Evolutionary conservation across 2,329 filamentous ascomycete genomes (phyloP), one percentile per base, ranked within the genome.

Genomic region (Fusarium sp.): DNA sequence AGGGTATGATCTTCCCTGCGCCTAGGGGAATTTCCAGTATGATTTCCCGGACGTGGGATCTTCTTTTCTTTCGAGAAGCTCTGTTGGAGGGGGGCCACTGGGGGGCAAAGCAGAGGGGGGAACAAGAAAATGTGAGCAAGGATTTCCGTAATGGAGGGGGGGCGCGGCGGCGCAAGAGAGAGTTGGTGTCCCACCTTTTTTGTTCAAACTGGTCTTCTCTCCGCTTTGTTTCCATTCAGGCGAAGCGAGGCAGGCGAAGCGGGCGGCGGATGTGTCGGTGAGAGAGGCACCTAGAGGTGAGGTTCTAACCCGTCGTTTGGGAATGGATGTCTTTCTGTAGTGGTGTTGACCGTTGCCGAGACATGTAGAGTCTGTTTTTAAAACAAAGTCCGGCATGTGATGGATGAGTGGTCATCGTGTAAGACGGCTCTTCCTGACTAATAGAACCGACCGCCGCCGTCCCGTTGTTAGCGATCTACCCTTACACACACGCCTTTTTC

Each of bases 21-120:
- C 67, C 66, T 73, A 73, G 70, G 67, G 71, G 64, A 67, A 67
- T 73, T 73, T 66, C n/a, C 66, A 45, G 20, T 35, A 70, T 45
- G 66, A 60, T 29, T 45, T 60, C 31, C 35, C 50, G 65, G 64
- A 66, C 70, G 60, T 52, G 57, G 40, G 57, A 56, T 62, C 71
- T 74, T 74, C 71, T 72, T 74, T 72, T 74, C 47, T 71, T 74
- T 74, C 71, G 71, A 74, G 71, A 74, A 74, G 71, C 56, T 74
- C 60, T 64, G 54, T 34, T 56, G 64, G 57, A 62, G 50, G 58
- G 64, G 20, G 37, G 13, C 27, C 24, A 27, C 24, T 27, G 20
- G 35, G 29, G 29, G 29, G 29, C 29, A 38, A 16, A 20, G 14
- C 24, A 29, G 47, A 31, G 27, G 24, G 47, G 45, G 22, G 42